Evolutionary conservation across 129 eudicot species (phyloP), one percentile per base, ranked within the genome.

Genomic region (Lactuca saligna): DNA sequence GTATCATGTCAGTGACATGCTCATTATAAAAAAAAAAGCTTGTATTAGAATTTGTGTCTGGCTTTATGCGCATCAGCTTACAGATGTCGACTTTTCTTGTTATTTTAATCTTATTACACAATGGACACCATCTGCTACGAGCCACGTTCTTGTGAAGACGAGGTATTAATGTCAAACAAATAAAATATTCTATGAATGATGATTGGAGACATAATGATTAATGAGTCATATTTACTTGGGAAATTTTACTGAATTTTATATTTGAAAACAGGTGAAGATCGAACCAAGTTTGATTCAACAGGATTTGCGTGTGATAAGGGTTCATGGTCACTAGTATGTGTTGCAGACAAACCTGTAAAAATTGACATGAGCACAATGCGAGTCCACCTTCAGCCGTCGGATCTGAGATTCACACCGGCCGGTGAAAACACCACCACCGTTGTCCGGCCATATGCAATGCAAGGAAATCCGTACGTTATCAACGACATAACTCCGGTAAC

Each of bases 201-300:
- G 29, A 25, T 31, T 17, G 7, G 49, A 46, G n/a, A 6, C 16
- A 17, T 7, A 10, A 67, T 67, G 17, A 13, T 1, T 49, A 25
- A 11, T 11, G 15, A 12, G 8, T 14, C 16, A 57, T 57, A 31
- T 13, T 60, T 14, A 34, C 8, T 8, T 17, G 4, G 33, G 9
- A 39, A 33, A 35, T 2, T 35, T 61, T 68, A 57, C 74, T 25
- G 12, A 32, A 42, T 13, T 29, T 8, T 51, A 14, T 3, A 33
- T 37, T 72, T 72, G 44, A 20, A 62, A 63, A 63, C 78, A 73
- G 78, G 57, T 51, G 71, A 73, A 63, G 71, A 73, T 73, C 71
- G 78, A 73, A 32, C 17, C 4, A 53, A 73, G 33, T 25, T 73
- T 7, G 65, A 73, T 25, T 38, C 48, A 3, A 73, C 48, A 20